Conservation (phyloP, 2,329 filamentous ascomycete genomes). For the Kalmusia sp. region DNA sequence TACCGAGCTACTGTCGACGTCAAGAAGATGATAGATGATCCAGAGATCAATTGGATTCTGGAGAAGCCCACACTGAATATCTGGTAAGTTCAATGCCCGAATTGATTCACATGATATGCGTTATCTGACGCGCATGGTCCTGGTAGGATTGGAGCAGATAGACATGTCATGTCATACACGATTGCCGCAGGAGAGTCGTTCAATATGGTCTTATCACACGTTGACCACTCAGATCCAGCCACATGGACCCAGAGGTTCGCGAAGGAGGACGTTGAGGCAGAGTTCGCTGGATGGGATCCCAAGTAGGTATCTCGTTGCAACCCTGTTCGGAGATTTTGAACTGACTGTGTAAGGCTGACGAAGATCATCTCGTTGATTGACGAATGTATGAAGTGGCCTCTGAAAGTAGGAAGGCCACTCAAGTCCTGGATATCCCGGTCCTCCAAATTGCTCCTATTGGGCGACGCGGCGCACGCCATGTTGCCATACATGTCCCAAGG, state of each 20-base stretch:
- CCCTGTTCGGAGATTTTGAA: too few species aligned
- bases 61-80: slow-evolving; percentile 22
- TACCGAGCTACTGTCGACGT: slow-evolving; percentile 63
- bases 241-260: slow-evolving; percentile 60
- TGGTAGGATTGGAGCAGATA: slow-evolving; percentile 49
- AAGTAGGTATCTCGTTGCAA: too few species aligned
- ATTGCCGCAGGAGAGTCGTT: slow-evolving; percentile 62
- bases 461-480: slow-evolving; percentile 34
- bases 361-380: slow-evolving; percentile 38
- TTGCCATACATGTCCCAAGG: slow-evolving; percentile 45
- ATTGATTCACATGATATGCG: too few species aligned
- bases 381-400: slow-evolving; percentile 30
- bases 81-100: too few species aligned
- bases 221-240: slow-evolving; percentile 63
- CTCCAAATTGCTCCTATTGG: slow-evolving; percentile 25
- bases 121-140: neutral
- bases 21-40: slow-evolving; percentile 50
- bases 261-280: slow-evolving; percentile 64
- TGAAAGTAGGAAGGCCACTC: slow-evolving; percentile 22
- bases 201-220: slow-evolving; percentile 69
- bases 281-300: slow-evolving; percentile 70
- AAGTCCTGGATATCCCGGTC: slow-evolving; percentile 19
- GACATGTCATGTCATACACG: slow-evolving; percentile 56
- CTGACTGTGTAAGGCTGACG: slow-evolving; percentile 32
- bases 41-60: slow-evolving; percentile 24